Percentiles rank a stretch among this genome's conserved stretches.
These are phyloP conservation scores for Pseudogymnoascus sp. DNA, from an alignment of 2,329 filamentous ascomycete species.

Conservation along the genomic window DNA sequence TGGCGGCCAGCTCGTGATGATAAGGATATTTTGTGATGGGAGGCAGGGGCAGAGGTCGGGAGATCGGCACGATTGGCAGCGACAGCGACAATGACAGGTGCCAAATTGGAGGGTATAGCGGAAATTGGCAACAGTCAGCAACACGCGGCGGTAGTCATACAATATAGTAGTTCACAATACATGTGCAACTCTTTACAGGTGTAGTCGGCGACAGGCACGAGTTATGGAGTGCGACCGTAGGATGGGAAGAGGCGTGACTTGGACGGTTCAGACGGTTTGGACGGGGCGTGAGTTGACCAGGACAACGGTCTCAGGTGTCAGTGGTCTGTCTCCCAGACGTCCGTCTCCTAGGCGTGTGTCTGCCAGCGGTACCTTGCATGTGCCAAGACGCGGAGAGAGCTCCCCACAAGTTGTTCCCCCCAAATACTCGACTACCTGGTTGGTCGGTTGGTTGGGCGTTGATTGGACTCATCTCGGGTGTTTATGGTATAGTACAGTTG, in stretches of 20 bases:
- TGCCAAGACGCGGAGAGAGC: slow-evolving; percentile 4
- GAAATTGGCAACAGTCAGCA: background rate
- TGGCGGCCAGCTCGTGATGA: background rate
- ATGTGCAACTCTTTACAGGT: background rate
- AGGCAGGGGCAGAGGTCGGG: background rate
- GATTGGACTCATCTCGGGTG: background rate
- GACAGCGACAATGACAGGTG: slow-evolving; percentile 1
- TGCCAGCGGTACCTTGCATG: background rate
- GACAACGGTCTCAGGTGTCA: too few relatives aligned
- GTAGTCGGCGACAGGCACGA: background rate
- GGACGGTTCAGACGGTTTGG: background rate
- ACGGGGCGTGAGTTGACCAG: background rate
- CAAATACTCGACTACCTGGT: background rate
- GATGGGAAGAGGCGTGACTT: background rate
- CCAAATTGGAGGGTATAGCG: background rate
- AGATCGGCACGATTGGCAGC: background rate
- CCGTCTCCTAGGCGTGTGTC: too few relatives aligned
- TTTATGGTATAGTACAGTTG: background rate
- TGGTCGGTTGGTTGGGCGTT: too few relatives aligned
- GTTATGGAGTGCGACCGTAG: background rate
- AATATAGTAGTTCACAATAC: background rate
- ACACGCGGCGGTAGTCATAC: background rate
- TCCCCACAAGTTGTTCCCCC: too few relatives aligned
- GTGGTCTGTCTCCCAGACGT: too few relatives aligned
- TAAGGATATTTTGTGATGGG: background rate